Conservation (phyloP, 768 basidiomycete species). For the Lentinula sp. region DNA sequence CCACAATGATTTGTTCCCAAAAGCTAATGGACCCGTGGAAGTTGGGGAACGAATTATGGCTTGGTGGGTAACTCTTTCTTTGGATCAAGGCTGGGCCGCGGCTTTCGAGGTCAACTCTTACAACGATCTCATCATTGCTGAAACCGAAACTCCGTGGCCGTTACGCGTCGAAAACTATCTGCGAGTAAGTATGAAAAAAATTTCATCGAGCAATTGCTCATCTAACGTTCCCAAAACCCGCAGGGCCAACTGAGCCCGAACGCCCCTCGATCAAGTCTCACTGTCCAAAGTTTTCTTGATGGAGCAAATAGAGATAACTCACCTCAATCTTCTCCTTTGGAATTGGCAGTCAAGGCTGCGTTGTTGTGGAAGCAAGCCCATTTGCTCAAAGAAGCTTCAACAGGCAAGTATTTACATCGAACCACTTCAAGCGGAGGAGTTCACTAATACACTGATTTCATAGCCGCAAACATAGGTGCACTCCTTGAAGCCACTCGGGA, state of each 20-base stretch:
- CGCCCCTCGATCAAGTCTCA: neutral
- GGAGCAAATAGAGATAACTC: neutral
- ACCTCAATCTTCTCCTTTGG: constrained; percentile 1
- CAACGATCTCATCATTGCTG: constrained; percentile 6
- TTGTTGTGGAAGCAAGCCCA: constrained; percentile 29
- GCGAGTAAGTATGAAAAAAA: constrained; percentile 16
- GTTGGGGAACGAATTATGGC: constrained; percentile 32
- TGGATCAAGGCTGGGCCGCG: constrained; percentile 38
- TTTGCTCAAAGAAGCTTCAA: constrained; percentile 18
- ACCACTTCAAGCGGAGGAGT: neutral
- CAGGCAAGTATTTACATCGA: constrained; percentile 16
- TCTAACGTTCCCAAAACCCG: neutral
- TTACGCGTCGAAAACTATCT: constrained; percentile 29
- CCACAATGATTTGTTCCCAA: constrained; percentile 23
- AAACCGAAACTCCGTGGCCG: constrained; percentile 31
- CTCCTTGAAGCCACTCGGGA: neutral
- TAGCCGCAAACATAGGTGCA: neutral
- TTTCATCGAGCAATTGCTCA: constrained; percentile 9
- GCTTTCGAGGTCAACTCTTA: constrained; percentile 2
- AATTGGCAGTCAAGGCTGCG: constrained; percentile 19
- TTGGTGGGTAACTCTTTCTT: constrained; percentile 27
- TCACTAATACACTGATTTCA: neutral
- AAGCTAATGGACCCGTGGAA: constrained; percentile 22
- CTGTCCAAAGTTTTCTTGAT: neutral
- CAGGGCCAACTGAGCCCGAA: neutral